Evolutionary conservation across 73 alveolate genomes (phyloP).

Genomic region (Loxodes magnus): DNA sequence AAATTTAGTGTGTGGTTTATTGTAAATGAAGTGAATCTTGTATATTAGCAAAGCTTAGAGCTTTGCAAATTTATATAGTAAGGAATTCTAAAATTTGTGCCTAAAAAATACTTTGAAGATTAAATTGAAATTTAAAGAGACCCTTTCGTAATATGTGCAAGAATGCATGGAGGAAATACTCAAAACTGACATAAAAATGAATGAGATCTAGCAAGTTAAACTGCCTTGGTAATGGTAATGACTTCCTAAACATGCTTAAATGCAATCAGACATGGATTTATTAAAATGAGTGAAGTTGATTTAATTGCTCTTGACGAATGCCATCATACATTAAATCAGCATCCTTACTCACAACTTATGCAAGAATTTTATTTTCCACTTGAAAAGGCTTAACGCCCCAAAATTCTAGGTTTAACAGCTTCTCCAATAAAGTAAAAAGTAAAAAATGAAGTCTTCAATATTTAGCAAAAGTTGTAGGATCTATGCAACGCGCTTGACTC

Average conservation of each 20-base stretch:
- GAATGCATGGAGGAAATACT: too few species aligned
- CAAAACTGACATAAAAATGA: too few species aligned
- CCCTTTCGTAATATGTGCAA: too few species aligned
- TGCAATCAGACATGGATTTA: neutral
- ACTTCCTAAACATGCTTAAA: neutral
- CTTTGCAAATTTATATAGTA: too few species aligned
- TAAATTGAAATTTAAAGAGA: too few species aligned
- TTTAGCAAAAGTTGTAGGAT: neutral
- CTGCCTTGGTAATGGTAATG: neutral
- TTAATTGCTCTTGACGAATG: conserved; percentile 2
- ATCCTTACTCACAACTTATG: neutral
- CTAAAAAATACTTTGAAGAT: too few species aligned
- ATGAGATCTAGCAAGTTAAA: too few species aligned
- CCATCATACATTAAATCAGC: neutral
- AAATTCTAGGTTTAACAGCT: conserved; percentile 1
- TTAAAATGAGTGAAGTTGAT: neutral
- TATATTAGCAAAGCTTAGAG: too few species aligned
- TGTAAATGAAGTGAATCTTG: too few species aligned
- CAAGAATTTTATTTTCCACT: neutral
- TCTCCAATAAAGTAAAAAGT: neutral
- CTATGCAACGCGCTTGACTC: conserved; percentile 1
- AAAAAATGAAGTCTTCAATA: neutral
- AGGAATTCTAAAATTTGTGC: too few species aligned
- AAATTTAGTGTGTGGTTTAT: too few species aligned
- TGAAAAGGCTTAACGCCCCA: neutral